These are phyloP conservation scores for Termitomyces titanicus DNA, from an alignment of 768 basidiomycete genomes.

Conservation along the genomic window DNA sequence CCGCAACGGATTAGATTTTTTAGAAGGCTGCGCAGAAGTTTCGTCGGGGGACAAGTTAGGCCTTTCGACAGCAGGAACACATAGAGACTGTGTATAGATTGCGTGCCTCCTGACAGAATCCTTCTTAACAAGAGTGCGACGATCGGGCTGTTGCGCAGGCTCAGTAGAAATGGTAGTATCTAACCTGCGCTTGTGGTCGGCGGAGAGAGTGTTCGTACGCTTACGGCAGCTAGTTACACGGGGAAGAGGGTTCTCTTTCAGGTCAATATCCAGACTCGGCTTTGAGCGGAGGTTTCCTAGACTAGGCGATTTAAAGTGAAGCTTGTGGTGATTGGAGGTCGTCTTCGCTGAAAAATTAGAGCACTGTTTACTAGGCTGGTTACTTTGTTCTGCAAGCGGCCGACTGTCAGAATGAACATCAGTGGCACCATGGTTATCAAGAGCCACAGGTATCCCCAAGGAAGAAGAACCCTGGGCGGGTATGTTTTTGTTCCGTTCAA, in stretches of 20 bases:
- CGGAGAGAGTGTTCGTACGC: conserved; percentile 22
- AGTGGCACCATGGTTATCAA: background rate
- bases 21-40: background rate
- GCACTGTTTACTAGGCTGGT: conserved; percentile 1
- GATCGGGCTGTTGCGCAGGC: conserved; percentile 11
- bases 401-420: background rate
- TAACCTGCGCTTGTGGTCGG: conserved; percentile 7
- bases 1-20: background rate
- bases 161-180: background rate
- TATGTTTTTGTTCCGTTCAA: conserved; percentile 8
- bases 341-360: background rate
- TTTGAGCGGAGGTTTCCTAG: conserved; percentile 11
- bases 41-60: background rate
- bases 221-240: conserved; percentile 19
- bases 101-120: conserved; percentile 30
- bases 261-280: conserved; percentile 2
- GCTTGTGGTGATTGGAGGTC: background rate
- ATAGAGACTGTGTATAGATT: conserved; percentile 30
- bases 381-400: background rate
- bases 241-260: conserved; percentile 11
- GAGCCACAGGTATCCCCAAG: background rate
- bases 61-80: conserved; percentile 22
- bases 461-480: background rate
- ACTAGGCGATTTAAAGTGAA: conserved; percentile 15
- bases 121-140: conserved; percentile 1